A percentile compares a stretch with the other conserved stretches of the same genome.
These are phyloP conservation scores for Xylaria telfairii DNA, from an alignment of 495 filamentous ascomycete genomes.

Conservation along the genomic window DNA sequence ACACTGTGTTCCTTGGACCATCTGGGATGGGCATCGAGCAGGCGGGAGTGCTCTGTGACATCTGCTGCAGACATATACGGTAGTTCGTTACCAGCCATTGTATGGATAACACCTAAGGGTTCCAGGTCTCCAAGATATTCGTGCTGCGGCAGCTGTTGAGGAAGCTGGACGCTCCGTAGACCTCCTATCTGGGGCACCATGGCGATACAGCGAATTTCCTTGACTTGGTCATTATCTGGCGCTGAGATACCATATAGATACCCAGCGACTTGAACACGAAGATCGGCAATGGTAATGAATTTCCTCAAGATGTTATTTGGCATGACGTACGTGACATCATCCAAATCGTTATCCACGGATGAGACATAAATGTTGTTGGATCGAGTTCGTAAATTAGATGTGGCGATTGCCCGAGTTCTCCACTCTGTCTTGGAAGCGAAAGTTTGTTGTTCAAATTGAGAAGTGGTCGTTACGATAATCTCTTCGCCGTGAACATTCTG, in stretches of 20 bases:
- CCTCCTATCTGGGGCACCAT: constrained; percentile 98
- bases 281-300: constrained; percentile 97
- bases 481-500: constrained; percentile 98
- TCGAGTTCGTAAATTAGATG: constrained; percentile 91
- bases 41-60: constrained; percentile 87
- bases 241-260: constrained; percentile 95
- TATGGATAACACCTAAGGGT: constrained; percentile 95
- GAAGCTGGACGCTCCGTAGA: constrained; percentile 87
- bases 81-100: constrained; percentile 90
- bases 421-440: constrained; percentile 99
- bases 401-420: constrained; percentile 95
- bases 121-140: constrained; percentile 88
- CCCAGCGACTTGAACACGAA: constrained; percentile 93
- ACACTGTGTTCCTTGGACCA: constrained; percentile 94
- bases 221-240: constrained; percentile 92
- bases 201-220: constrained; percentile 94
- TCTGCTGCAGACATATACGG: constrained; percentile 95
- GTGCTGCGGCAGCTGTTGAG: constrained; percentile 91
- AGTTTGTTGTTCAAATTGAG: constrained; percentile 94
- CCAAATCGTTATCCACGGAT: constrained; percentile 82
- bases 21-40: constrained; percentile 80
- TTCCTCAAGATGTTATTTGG: constrained; percentile 98
- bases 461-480: constrained; percentile 97
- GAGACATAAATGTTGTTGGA: constrained; percentile 99
- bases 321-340: constrained; percentile 94